These are phyloP conservation scores for Hylodesmum podocarpum DNA, from an alignment of 306 rosid genomes.

Conservation along the genomic window DNA sequence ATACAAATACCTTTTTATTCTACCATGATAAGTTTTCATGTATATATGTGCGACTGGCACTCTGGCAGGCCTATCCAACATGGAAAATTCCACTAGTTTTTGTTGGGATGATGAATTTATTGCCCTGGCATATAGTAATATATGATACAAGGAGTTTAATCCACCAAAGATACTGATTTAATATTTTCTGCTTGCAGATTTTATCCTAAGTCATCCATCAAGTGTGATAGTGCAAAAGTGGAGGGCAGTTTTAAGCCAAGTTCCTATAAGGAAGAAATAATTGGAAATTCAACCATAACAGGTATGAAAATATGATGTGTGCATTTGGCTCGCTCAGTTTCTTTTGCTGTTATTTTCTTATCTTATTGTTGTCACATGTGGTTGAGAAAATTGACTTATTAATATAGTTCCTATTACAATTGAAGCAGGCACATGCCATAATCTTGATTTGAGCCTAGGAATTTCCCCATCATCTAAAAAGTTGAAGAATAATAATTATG, in stretches of 20 bases:
- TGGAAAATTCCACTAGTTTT: constrained; percentile 58
- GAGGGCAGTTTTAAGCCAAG: constrained; percentile 46
- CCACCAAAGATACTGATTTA: background rate
- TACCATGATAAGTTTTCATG: background rate
- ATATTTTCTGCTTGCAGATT: constrained; percentile 44
- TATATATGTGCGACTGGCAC: background rate
- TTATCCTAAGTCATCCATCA: constrained; percentile 61
- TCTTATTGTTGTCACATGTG: background rate
- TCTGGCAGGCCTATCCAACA: constrained; percentile 41
- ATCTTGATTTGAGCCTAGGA: constrained; percentile 76
- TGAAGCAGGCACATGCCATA: constrained; percentile 46
- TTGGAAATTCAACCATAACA: constrained; percentile 32
- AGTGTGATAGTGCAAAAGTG: constrained; percentile 52
- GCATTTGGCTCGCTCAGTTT: background rate
- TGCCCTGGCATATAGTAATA: background rate
- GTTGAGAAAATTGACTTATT: background rate
- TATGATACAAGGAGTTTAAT: background rate
- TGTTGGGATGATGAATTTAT: background rate
- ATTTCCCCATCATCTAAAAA: constrained; percentile 49
- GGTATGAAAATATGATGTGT: constrained; percentile 34
- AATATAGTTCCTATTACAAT: background rate
- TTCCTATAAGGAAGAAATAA: constrained; percentile 39
- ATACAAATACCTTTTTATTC: background rate
- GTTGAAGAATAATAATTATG: constrained; percentile 29
- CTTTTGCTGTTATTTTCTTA: background rate